Percentiles rank a stretch among this genome's conserved stretches.
phyloP scores from a whole-genome alignment of 441 rosid genomes.

The Pelargonium myrrhifolium region DNA sequence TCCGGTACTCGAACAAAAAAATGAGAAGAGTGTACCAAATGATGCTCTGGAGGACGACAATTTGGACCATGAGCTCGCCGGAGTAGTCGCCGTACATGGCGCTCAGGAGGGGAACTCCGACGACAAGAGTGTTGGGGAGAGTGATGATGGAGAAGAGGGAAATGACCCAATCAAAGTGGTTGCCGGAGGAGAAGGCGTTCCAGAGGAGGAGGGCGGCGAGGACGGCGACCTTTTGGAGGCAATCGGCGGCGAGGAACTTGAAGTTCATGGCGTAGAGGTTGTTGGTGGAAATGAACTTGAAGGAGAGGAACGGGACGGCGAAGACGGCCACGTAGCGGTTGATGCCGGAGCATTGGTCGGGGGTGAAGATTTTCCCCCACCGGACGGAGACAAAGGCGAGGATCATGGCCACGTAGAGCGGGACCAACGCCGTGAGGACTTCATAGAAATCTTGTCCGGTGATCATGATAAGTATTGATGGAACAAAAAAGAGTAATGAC shows the following conservation, averaged over 20 bases:
- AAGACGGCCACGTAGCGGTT: slow-evolving; percentile 87
- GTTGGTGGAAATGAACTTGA: slow-evolving; percentile 72
- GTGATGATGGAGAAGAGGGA: slow-evolving; percentile 72
- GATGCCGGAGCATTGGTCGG: slow-evolving; percentile 86
- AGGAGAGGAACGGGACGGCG: slow-evolving; percentile 77
- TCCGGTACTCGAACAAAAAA: slow-evolving; percentile 73
- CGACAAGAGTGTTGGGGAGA: slow-evolving; percentile 72
- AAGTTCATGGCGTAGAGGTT: slow-evolving; percentile 70
- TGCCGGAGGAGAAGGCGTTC: slow-evolving; percentile 46
- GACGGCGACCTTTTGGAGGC: slow-evolving; percentile 65
- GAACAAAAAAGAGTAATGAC: too few species aligned
- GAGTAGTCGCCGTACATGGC: slow-evolving; percentile 85
- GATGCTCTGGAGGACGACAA: slow-evolving; percentile 72
- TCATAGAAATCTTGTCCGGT: slow-evolving; percentile 69
- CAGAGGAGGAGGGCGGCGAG: slow-evolving; percentile 59
- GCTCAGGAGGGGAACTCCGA: slow-evolving; percentile 72
- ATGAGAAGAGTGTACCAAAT: slow-evolving; percentile 84
- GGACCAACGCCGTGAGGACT: slow-evolving; percentile 78
- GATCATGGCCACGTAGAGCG: slow-evolving; percentile 78
- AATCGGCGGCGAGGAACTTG: slow-evolving; percentile 76
- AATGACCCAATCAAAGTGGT: slow-evolving; percentile 68
- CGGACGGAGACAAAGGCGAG: slow-evolving; percentile 75
- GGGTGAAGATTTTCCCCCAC: slow-evolving; percentile 86
- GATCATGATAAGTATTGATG: slow-evolving; percentile 36
- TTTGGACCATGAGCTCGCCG: slow-evolving; percentile 64